These are phyloP conservation scores for Geopyxis carbonaria DNA, from an alignment of 495 filamentous ascomycete species.

Conservation along the genomic window DNA sequence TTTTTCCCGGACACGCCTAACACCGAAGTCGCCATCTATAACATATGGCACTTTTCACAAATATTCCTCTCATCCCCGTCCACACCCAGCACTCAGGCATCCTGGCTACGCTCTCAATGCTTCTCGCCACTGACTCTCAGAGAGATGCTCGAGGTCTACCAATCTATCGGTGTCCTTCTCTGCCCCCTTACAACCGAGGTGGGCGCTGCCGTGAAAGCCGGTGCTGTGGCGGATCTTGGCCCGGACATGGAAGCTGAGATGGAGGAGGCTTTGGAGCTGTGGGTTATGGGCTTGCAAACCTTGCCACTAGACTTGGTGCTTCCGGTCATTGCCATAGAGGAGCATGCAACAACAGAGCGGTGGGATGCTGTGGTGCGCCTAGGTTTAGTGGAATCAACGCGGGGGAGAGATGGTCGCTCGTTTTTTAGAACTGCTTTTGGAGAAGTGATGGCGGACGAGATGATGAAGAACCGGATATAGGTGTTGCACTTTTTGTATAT, in stretches of 20 bases:
- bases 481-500: too few relatives aligned
- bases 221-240: background rate
- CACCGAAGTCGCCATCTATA: constrained; percentile 13
- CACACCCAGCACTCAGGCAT: constrained; percentile 3
- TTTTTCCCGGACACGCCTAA: constrained; percentile 5
- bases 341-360: constrained; percentile 1
- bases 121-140: constrained; percentile 4
- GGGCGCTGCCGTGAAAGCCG: background rate
- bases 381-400: background rate
- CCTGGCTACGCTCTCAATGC: constrained; percentile 10
- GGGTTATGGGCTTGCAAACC: background rate
- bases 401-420: too few relatives aligned
- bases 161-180: constrained; percentile 17
- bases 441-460: too few relatives aligned
- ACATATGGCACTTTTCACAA: constrained; percentile 17
- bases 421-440: too few relatives aligned
- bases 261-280: constrained; percentile 2
- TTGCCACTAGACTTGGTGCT: background rate
- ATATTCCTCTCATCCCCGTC: background rate
- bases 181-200: constrained; percentile 8
- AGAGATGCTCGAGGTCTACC: constrained; percentile 19
- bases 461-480: too few relatives aligned
- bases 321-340: background rate
- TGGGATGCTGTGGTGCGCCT: constrained; percentile 1
- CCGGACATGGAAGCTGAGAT: background rate